Conservation (phyloP, 805 yeast genomes). For the Schwanniomyces polymorphus region DNA sequence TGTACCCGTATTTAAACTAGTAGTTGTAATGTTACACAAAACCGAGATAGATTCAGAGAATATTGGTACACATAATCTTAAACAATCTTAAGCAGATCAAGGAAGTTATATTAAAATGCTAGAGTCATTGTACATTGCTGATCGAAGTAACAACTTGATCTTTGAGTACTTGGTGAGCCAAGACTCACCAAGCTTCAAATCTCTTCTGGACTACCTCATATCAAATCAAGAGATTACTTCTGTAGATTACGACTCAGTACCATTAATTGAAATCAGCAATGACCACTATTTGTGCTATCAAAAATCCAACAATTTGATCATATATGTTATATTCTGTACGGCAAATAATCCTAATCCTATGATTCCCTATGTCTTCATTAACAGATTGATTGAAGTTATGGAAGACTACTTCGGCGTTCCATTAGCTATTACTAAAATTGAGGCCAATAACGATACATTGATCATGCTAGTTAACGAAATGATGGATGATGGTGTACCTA, state of each 20-base stretch:
- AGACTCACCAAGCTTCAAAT: slow-evolving; percentile 30
- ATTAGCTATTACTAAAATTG: slow-evolving; percentile 57
- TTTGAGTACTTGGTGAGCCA: slow-evolving; percentile 34
- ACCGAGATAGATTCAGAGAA: not conserved
- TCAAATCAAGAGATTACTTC: slow-evolving; percentile 4
- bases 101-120: slow-evolving; percentile 24
- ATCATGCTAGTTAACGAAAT: slow-evolving; percentile 72
- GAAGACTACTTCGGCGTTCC: slow-evolving; percentile 60
- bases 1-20: not conserved
- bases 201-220: slow-evolving; percentile 18
- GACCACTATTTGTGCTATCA: slow-evolving; percentile 27
- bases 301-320: slow-evolving; percentile 19
- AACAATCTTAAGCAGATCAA: not conserved
- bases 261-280: slow-evolving; percentile 29
- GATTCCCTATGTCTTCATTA: slow-evolving; percentile 54
- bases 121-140: slow-evolving; percentile 44
- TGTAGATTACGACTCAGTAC: slow-evolving; percentile 2
- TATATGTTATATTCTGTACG: slow-evolving; percentile 28
- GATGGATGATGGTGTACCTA: slow-evolving; percentile 77
- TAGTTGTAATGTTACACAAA: not conserved
- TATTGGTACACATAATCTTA: not conserved
- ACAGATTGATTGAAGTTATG: slow-evolving; percentile 50
- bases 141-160: slow-evolving; percentile 29
- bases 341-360: slow-evolving; percentile 41
- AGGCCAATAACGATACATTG: slow-evolving; percentile 68